Evolutionary conservation across 1,139 yeast species (phyloP), one percentile per base, ranked within the genome.

Genomic region (Suhomyces yuchorum): DNA sequence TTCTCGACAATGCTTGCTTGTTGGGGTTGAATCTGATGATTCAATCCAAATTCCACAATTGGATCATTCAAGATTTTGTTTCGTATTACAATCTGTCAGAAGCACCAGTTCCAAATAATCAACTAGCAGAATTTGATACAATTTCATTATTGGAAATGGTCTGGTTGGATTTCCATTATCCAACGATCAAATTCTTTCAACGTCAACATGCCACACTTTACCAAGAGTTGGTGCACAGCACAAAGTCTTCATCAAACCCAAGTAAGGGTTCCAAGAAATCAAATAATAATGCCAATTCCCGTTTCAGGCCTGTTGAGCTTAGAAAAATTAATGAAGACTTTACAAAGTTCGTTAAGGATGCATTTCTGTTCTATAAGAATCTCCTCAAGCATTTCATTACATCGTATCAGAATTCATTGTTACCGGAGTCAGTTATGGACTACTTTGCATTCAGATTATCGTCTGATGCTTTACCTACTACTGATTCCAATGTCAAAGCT

Each of bases 91-190:
- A 50, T 11, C 42, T 32, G 37, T 24, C 46, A 3, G 46, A 41
- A 23, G 30, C 42, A 9, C 24, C 46, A n/a, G 42, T 44, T 12
- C 58, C 57, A 8, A 51, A 54, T 8, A 54, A 55, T 19, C 50
- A 56, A 8, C 36, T 43, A 14, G 66, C 60, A 8, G 65, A 61
- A 8, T 72, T 73, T 51, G 57, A 56, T 62, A 71, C 76, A 30
- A 65, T 70, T 24, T 60, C 61, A 18, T 63, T 59, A 20, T 63
- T 84, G 20, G 85, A 81, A 42, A 56, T 62, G 5, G 61, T 82
- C 18, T 85, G 91, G 91, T 60, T 71, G 22, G 80, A 81, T 14
- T 76, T 85, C 56, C 86, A 83, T 56, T 82, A 83, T 55, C 89
- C 89, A 0, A 75, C 81, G 1, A 73, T 84, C 51, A 83, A 82